phyloP scores from a whole-genome alignment of 139 green algal genomes.

The Picocystis salinarum region DNA sequence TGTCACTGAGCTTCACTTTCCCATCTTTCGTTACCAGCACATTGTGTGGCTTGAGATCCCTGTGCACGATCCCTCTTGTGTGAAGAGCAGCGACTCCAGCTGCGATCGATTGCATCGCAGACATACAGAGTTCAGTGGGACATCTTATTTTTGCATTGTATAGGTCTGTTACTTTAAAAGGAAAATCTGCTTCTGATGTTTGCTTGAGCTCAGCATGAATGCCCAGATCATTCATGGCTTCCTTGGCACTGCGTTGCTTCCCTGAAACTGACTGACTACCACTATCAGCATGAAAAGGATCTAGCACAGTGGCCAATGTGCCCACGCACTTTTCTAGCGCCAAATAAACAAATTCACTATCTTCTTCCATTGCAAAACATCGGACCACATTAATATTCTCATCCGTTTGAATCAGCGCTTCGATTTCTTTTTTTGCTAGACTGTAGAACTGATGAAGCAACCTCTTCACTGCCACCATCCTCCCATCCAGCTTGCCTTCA shows the following conservation, averaged over 20 bases:
- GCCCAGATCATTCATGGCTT: too few relatives aligned
- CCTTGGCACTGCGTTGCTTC: too few relatives aligned
- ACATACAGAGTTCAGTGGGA: too few relatives aligned
- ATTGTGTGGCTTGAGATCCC: conserved; percentile 79
- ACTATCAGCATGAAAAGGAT: too few relatives aligned
- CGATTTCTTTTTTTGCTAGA: conserved; percentile 78
- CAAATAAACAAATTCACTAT: conserved; percentile 91
- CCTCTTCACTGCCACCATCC: conserved; percentile 73
- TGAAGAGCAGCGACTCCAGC: conserved; percentile 65
- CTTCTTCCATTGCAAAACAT: conserved; percentile 93
- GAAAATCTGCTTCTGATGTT: too few relatives aligned
- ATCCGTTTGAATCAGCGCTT: conserved; percentile 71
- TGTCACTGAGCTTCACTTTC: conserved; percentile 85
- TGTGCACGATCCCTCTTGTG: conserved; percentile 58
- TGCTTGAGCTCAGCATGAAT: too few relatives aligned
- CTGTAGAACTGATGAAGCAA: conserved; percentile 65
- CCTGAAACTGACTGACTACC: too few relatives aligned
- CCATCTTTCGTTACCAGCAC: conserved; percentile 62
- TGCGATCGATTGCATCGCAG: conserved; percentile 12
- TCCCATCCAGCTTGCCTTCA: conserved; percentile 54
- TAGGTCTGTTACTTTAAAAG: too few relatives aligned
- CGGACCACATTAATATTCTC: conserved; percentile 87
- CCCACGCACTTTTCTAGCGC: conserved; percentile 72
- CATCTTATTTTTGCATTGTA: too few relatives aligned
- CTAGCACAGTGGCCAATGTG: conserved; percentile 26